Conservation (phyloP, 1,139 yeast genomes). For the Geotrichum klebahnii region DNA sequence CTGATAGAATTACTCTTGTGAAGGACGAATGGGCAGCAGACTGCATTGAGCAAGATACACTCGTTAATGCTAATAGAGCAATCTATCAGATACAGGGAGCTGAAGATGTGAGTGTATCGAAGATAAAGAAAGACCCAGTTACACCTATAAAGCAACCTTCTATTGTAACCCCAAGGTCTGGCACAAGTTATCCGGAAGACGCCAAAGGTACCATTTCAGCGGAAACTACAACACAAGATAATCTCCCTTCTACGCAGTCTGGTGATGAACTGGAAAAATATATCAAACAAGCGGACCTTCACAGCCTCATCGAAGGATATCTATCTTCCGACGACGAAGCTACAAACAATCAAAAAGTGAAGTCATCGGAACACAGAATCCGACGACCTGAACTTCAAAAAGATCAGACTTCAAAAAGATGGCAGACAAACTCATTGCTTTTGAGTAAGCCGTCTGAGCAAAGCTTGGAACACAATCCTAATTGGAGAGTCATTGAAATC, state of each 20-base stretch:
- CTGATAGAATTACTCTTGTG: conserved; percentile 24
- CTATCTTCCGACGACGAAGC: conserved; percentile 3
- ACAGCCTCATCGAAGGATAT: conserved; percentile 12
- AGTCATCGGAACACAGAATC: not conserved
- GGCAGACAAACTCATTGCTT: conserved; percentile 13
- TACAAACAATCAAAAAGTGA: not conserved
- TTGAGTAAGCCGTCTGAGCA: conserved; percentile 6
- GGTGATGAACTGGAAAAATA: conserved; percentile 27
- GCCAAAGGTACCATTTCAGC: not conserved
- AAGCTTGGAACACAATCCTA: conserved; percentile 31
- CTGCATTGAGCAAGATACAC: conserved; percentile 35
- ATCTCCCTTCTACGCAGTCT: not conserved
- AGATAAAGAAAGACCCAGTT: not conserved
- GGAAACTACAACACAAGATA: not conserved
- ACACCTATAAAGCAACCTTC: too few species aligned
- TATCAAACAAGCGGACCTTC: conserved; percentile 22
- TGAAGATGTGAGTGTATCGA: not conserved
- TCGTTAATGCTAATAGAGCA: conserved; percentile 27
- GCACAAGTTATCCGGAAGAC: not conserved
- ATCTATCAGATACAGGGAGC: not conserved
- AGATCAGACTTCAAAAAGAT: not conserved
- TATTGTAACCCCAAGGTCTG: too few species aligned
- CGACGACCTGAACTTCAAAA: not conserved
- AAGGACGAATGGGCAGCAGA: conserved; percentile 41
- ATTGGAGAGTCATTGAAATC: conserved; percentile 39